Percentiles rank a stretch among this genome's conserved stretches.
Conservation (phyloP, 2,329 filamentous ascomycete species). For the Calonectria leucothoes region DNA sequence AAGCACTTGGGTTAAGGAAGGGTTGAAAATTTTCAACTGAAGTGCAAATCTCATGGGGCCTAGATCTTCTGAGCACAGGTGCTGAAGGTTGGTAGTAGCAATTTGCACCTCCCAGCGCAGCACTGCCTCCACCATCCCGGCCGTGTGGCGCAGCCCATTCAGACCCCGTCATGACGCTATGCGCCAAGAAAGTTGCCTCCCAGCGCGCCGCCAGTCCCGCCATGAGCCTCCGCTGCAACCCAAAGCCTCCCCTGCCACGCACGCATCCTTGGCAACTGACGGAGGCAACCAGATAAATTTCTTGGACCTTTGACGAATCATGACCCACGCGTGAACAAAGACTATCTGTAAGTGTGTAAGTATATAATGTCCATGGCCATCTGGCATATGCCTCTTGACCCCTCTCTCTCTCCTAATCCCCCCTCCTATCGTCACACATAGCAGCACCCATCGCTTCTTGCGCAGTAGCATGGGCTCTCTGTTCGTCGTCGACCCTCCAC, state of each 20-base stretch:
- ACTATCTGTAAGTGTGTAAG: constrained; percentile 18
- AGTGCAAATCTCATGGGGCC: background rate
- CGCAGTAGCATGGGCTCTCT: constrained; percentile 41
- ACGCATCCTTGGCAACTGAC: constrained; percentile 16
- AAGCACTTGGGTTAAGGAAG: too few relatives aligned
- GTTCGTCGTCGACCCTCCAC: constrained; percentile 36
- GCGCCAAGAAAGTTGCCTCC: constrained; percentile 17
- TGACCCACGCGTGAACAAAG: constrained; percentile 9
- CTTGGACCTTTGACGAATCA: constrained; percentile 11
- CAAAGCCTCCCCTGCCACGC: constrained; percentile 1
- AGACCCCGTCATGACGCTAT: constrained; percentile 18
- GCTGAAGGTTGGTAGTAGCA: background rate
- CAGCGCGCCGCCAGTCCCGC: background rate
- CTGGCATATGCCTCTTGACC: background rate
- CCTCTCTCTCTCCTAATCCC: background rate
- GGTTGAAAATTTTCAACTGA: background rate
- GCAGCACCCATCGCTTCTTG: background rate
- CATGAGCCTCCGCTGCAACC: background rate
- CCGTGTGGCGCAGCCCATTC: constrained; percentile 15
- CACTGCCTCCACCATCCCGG: constrained; percentile 11
- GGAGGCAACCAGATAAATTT: constrained; percentile 24
- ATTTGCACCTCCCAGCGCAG: background rate
- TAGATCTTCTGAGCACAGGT: background rate
- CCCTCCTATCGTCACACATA: background rate
- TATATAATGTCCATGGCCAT: background rate